Evolutionary conservation across 129 eudicot species (phyloP), one percentile per base, ranked within the genome.

Genomic region (Escallonia herrerae): DNA sequence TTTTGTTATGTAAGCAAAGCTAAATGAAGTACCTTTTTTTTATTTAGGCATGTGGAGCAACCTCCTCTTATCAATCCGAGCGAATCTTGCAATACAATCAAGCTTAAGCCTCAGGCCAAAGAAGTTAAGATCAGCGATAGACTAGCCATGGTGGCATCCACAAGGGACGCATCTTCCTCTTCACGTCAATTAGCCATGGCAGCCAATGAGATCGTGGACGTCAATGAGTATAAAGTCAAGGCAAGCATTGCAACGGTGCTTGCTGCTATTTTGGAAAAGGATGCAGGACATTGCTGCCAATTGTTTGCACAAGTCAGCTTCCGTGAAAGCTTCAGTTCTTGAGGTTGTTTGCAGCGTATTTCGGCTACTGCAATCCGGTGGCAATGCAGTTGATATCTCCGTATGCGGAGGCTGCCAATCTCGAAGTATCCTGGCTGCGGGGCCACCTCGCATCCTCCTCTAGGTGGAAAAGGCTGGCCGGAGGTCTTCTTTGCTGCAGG

Each of bases 181-280:
- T 6, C 39, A 6, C 6, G 45, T 39, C 63, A 13, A 50, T 33
- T 40, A 6, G 53, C 15, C 5, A 40, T 43, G 6, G 66, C 37
- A 8, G 9, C 48, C 49, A 54, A 57, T 51, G 77, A 22, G 8
- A 42, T 46, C 49, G 70, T 68, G 49, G 65, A 71, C 64, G 62
- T 78, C 2, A 65, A 62, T 37, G 79, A 79, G 42, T 82, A 79
- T 74, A 72, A 64, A 43, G 81, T 82, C 60, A 82, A 78, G 71
- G 41, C 68, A 48, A 56, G 60, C 37, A 64, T 33, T 60, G 84
- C 76, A 39, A 72, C 73, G 0, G 39, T 75, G 54, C 76, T 79
- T 13, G 63, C 51, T 42, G 60, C 87, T 55, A 79, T 82, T 42
- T 65, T 82, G 40, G 71, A 65, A 52, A 68, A 44, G 8, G 63